Evolutionary conservation across 2,329 filamentous ascomycete genomes (phyloP).

Genomic region (Aspergillus quadricinctus): DNA sequence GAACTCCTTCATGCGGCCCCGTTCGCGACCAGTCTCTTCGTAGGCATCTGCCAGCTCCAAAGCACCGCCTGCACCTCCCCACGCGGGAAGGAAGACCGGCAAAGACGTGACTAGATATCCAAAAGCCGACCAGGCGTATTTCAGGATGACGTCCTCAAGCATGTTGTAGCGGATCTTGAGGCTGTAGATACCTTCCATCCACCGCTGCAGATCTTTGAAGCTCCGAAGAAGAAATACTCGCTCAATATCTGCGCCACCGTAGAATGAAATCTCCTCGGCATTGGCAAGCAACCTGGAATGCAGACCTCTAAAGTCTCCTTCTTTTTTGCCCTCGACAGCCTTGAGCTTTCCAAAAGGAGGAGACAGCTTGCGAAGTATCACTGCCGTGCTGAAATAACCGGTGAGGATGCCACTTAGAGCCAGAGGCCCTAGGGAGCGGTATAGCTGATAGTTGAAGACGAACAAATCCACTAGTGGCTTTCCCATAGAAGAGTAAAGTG

Average conservation of each 20-base stretch:
- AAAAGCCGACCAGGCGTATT: conserved; percentile 98
- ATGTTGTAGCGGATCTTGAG: conserved; percentile 99
- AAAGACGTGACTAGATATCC: conserved; percentile 91
- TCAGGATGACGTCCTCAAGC: conserved; percentile 94
- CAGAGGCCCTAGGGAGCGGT: conserved; percentile 81
- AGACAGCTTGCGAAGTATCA: conserved; percentile 79
- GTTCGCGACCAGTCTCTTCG: conserved; percentile 53
- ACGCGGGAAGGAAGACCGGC: conserved; percentile 88
- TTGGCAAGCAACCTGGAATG: conserved; percentile 93
- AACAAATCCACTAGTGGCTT: conserved; percentile 96
- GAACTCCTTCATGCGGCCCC: conserved; percentile 93
- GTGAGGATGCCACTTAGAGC: conserved; percentile 80
- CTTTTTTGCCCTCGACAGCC: conserved; percentile 88
- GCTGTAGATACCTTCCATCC: conserved; percentile 98
- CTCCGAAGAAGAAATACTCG: conserved; percentile 87
- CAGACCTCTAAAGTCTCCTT: conserved; percentile 88
- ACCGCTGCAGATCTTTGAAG: conserved; percentile 86
- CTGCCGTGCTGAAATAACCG: conserved; percentile 93
- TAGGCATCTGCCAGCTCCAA: conserved; percentile 55
- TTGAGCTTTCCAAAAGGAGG: conserved; percentile 97
- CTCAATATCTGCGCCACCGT: conserved; percentile 92
- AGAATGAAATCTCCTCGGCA: conserved; percentile 96
- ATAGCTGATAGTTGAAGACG: conserved; percentile 97
- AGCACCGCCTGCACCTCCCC: conserved; percentile 77
- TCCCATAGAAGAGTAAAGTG: conserved; percentile 92